Percentiles rank a stretch among this genome's conserved stretches.
Evolutionary conservation across 2,329 filamentous ascomycete species (phyloP).

Genomic region (Aspergillus sp.): DNA sequence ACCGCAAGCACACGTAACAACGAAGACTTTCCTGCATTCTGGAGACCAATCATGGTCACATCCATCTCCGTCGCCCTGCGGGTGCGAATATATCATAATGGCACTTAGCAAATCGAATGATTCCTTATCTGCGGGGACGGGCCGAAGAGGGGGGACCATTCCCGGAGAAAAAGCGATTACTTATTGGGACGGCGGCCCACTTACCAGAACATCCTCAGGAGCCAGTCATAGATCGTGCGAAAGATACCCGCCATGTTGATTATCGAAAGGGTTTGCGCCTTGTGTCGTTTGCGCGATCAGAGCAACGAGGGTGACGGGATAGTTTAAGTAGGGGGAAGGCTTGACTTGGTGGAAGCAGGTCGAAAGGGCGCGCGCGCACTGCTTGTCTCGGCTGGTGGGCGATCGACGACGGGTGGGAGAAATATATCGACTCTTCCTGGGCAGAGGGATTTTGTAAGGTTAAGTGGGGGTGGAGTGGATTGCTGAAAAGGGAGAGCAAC

Average conservation of each 20-base stretch:
- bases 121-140: constrained; percentile 36
- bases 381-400: constrained; percentile 13
- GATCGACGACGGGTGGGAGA: constrained; percentile 12
- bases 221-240: constrained; percentile 95
- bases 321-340: background rate
- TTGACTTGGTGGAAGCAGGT: constrained; percentile 3
- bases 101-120: constrained; percentile 25
- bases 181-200: constrained; percentile 40
- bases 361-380: constrained; percentile 12
- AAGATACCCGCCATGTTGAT: constrained; percentile 83
- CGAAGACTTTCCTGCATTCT: constrained; percentile 98
- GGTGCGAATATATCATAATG: constrained; percentile 14
- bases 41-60: constrained; percentile 97
- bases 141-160: constrained; percentile 28
- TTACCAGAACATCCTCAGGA: constrained; percentile 96
- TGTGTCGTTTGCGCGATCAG: background rate
- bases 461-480: constrained; percentile 24
- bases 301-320: constrained; percentile 11
- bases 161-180: constrained; percentile 27
- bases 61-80: constrained; percentile 98
- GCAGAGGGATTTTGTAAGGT: constrained; percentile 22
- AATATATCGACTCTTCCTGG: constrained; percentile 21
- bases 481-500: constrained; percentile 16
- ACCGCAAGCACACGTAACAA: constrained; percentile 91
- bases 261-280: constrained; percentile 1